Evolutionary conservation across 495 filamentous ascomycete species (phyloP).

Genomic region (Penicillium macrosclerotiorum): DNA sequence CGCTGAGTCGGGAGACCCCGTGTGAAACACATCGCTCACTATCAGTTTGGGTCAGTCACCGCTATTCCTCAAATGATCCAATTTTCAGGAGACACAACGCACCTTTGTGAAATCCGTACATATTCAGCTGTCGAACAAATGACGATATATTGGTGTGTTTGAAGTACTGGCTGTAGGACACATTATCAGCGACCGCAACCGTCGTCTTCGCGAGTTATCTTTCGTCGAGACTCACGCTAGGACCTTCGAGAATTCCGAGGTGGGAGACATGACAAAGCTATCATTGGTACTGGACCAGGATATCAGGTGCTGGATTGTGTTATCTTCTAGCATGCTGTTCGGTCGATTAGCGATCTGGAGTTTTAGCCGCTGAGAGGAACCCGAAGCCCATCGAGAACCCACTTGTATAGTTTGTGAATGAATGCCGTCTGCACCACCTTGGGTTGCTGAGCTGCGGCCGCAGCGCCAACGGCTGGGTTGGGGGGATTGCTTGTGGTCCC

Average conservation of each 20-base stretch:
- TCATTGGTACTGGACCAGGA: constrained; percentile 92
- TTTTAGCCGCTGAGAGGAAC: too few relatives aligned
- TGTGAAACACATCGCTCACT: constrained; percentile 99
- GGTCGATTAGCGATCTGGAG: constrained; percentile 6
- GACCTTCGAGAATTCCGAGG: constrained; percentile 97
- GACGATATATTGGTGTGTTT: constrained; percentile 99
- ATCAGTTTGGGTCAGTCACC: constrained; percentile 10
- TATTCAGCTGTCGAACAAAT: constrained; percentile 96
- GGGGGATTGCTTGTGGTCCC: constrained; percentile 34
- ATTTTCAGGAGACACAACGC: constrained; percentile 17
- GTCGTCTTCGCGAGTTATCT: neutral
- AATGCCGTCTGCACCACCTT: constrained; percentile 99
- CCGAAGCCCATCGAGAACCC: constrained; percentile 28
- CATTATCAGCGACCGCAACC: constrained; percentile 23
- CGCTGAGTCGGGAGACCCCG: constrained; percentile 89
- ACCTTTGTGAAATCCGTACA: constrained; percentile 99
- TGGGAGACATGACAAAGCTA: constrained; percentile 98
- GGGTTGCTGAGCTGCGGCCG: constrained; percentile 86
- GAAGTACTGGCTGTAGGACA: constrained; percentile 78
- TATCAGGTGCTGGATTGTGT: constrained; percentile 87
- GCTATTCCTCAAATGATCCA: constrained; percentile 2
- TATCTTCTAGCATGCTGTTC: constrained; percentile 91
- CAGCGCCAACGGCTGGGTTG: constrained; percentile 58
- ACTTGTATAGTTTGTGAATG: constrained; percentile 99
- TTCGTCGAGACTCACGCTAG: constrained; percentile 67